Base-by-base conservation (phyloP, 2,329 filamentous ascomycete genomes). In the Stagonosporopsis chrysanthemi region DNA sequence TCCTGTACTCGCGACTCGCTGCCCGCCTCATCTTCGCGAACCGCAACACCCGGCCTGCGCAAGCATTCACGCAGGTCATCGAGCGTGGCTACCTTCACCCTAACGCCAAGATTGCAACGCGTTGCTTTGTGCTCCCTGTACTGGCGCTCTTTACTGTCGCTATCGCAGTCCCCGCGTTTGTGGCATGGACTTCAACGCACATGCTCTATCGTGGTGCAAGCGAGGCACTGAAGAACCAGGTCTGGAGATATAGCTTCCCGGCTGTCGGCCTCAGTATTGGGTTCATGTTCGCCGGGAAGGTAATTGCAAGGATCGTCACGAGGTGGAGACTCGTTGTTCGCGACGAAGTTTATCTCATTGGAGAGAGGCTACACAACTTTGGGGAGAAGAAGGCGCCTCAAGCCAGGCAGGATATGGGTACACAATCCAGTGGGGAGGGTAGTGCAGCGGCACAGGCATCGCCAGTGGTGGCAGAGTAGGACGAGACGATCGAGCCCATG, bases 301-400 rank as follows among this genome's bases (percentile, higher is more conserved):
- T 78, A 24, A 77, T 82, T 52, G 70, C 79, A 1, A 78, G 83
- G 42, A 84, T 91, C 49, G 84, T 95, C 48, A 84, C 85, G 43
- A 80, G 86, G 19, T 98, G 94, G 93, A 87, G 90, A 67, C 83
- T 88, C 55, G 86, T 89, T 56, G 92, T 99, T 43, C 83, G 92
- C 36, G 96, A 99, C 75, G 96, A 99, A 77, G 93, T 96, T 0
- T 99, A 99, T 75, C 81, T 99, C 41, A 95, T 98, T 71, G 95
- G 95, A 2, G 94, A 99, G 79, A 82, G 93, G 58, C 78, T 99
- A 70, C 96, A 99, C 79, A 99, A 99, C 75, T 96, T 97, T 77
- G 91, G 92, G 2, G 88, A 90, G 72, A 79, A 57, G 61, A 71
- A 61, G 56, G 65, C 59, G 26, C 56, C 52, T 12, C 59, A 62